Base-by-base conservation (phyloP, 75 land plant genomes). In the Sequoiadendron giganteum region DNA sequence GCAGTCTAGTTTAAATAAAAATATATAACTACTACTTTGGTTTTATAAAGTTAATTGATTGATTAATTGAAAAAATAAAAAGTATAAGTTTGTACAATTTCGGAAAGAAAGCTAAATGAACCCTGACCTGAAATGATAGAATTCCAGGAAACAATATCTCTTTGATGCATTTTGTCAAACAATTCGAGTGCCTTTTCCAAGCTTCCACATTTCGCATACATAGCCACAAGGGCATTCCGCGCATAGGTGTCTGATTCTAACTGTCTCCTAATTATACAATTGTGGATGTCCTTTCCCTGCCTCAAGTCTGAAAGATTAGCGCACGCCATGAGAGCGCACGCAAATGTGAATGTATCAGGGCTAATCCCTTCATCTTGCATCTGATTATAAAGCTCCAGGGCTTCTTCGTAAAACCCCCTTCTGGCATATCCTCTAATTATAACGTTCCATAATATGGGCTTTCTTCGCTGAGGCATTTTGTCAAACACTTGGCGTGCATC, bases 161-260 rank as follows among this genome's bases (percentile, higher is more conserved):
- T 75, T 5, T 78, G 47, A n/a, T 34, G 39, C 83, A 89, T 40
- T 36, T 86, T 89, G 6, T 85, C 86, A 47, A 90, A 90, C 5
- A 90, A n/a, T 36, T 39, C 38, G 30, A 87, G 58, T 34, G 91
- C 91, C 38, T 89, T 81, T 30, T 61, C 82, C 34, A 86, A 39
- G 32, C 84, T 58, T 36, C 91, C 91, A 86, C 91, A 90, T 90
- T 90, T 90, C 1, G 75, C 87, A 55, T 89, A 81, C 91, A 90
- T 79, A 48, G 82, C 73, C 28, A 90, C 86, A 40, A 89, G 88
- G 28, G 91, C 85, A 32, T 86, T 90, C 1, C 65, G 85, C 43
- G 89, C 84, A 47, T 84, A 85, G 72, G 70, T 42, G 45, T 90
- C 87, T n/a, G 54, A 73, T 19, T 85, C 87, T 52, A 90, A 85